phyloP scores from a whole-genome alignment of 306 rosid species.

The Acacia confusa region DNA sequence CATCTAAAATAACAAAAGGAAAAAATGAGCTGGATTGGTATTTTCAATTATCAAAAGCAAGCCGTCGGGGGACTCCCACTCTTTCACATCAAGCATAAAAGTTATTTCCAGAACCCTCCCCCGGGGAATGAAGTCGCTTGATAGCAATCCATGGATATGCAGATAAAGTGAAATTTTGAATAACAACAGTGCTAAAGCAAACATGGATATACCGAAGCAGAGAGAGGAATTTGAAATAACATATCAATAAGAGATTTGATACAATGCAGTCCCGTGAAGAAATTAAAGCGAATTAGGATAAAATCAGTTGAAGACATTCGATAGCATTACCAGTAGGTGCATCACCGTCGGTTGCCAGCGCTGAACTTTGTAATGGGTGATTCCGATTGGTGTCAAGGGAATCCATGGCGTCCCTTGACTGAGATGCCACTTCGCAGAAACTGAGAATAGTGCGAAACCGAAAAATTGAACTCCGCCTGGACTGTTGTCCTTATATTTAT shows the following conservation, averaged over 20 bases:
- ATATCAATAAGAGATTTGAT: neutral
- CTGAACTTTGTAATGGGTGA: neutral
- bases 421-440: neutral
- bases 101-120: neutral
- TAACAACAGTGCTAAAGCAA: neutral
- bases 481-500: neutral
- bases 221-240: neutral
- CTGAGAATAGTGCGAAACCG: neutral
- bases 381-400: neutral
- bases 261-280: neutral
- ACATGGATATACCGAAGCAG: neutral
- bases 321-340: neutral
- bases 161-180: neutral
- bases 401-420: neutral
- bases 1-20: conserved; percentile 29
- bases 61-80: neutral
- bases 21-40: conserved; percentile 1
- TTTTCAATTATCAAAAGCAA: conserved; percentile 6
- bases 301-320: neutral
- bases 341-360: conserved; percentile 2
- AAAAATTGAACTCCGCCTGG: neutral
- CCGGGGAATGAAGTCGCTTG: neutral
- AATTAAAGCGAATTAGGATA: neutral
- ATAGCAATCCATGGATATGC: neutral
- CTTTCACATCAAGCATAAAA: conserved; percentile 17